Percentiles rank a stretch among this genome's conserved stretches.
Conservation (phyloP, 208 protist species). For the Leishmania major region DNA sequence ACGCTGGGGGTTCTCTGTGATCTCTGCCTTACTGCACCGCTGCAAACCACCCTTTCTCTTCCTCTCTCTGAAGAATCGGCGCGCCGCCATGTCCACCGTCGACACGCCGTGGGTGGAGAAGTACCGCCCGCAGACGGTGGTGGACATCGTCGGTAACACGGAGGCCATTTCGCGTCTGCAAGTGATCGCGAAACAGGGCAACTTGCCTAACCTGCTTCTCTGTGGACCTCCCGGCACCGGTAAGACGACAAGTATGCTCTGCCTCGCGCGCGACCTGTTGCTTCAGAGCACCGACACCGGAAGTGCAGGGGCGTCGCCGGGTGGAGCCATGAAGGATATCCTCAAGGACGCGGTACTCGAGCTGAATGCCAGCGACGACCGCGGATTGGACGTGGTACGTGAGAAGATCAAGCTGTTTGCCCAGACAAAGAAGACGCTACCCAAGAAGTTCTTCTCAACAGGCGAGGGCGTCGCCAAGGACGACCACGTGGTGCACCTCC, state of each 20-base stretch:
- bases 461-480: slow-evolving; percentile 20
- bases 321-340: slow-evolving; percentile 33
- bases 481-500: slow-evolving; percentile 51
- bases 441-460: slow-evolving; percentile 50
- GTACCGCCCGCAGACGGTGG: slow-evolving; percentile 96
- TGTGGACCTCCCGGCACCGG: slow-evolving; percentile 94
- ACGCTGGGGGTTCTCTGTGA: not conserved
- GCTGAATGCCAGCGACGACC: slow-evolving; percentile 99
- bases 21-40: not conserved
- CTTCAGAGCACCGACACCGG: slow-evolving; percentile 35
- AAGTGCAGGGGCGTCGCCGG: slow-evolving; percentile 5
- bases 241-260: slow-evolving; percentile 98
- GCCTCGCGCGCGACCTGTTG: slow-evolving; percentile 95
- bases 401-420: slow-evolving; percentile 99
- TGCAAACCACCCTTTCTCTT: no score
- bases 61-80: not conserved
- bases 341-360: slow-evolving; percentile 98
- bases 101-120: slow-evolving; percentile 98
- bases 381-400: slow-evolving; percentile 98
- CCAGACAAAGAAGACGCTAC: slow-evolving; percentile 93
- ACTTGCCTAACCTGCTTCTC: slow-evolving; percentile 98
- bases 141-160: slow-evolving; percentile 98
- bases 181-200: slow-evolving; percentile 96
- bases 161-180: slow-evolving; percentile 96
- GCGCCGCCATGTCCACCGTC: slow-evolving; percentile 18